Percentiles rank a stretch among this genome's conserved stretches.
Conservation (phyloP, 129 eudicot genomes). For the Arctium minus region DNA sequence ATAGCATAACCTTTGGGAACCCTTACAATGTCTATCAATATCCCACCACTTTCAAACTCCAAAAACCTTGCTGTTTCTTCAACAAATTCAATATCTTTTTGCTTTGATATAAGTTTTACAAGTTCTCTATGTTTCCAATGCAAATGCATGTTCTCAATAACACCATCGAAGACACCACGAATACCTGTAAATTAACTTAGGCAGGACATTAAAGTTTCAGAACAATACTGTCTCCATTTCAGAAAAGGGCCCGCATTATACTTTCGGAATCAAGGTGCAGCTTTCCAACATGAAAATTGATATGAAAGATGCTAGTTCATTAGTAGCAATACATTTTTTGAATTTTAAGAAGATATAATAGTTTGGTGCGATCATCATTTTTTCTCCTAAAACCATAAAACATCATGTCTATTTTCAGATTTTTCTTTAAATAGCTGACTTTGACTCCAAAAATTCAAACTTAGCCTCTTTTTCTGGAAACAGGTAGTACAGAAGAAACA, state of each 20-base stretch:
- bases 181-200: constrained; percentile 56
- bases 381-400: background rate
- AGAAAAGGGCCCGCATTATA: background rate
- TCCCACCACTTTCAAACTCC: constrained; percentile 97
- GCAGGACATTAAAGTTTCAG: constrained; percentile 7
- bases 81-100: constrained; percentile 71
- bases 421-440: background rate
- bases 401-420: background rate
- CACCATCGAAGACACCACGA: constrained; percentile 99
- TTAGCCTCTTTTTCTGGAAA: constrained; percentile 13
- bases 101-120: constrained; percentile 88
- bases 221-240: constrained; percentile 2
- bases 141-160: constrained; percentile 96
- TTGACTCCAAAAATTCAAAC: background rate
- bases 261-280: background rate
- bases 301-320: background rate
- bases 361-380: background rate
- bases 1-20: constrained; percentile 89
- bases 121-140: constrained; percentile 99
- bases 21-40: constrained; percentile 75
- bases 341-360: background rate
- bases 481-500: background rate
- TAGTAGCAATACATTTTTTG: background rate
- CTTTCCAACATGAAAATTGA: background rate
- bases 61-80: constrained; percentile 91